A percentile compares a stretch with the other conserved stretches of the same genome.
phyloP scores from a whole-genome alignment of 2,329 filamentous ascomycete species.

The Thermomyces lanuginosus region DNA sequence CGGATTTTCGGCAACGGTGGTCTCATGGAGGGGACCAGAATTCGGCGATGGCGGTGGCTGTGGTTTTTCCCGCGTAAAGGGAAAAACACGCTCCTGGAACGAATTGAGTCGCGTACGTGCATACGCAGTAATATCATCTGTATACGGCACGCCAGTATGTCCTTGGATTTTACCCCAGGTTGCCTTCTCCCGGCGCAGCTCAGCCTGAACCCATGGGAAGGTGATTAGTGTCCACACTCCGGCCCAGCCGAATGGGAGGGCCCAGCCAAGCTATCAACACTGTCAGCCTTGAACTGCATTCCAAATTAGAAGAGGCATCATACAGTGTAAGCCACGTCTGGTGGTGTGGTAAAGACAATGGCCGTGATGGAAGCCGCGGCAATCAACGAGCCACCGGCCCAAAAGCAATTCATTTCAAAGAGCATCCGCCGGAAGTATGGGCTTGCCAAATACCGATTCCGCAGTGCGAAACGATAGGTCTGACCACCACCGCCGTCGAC shows the following conservation, averaged over 20 bases:
- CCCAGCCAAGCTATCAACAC: slow-evolving; percentile 23
- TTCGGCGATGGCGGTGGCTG: slow-evolving; percentile 1
- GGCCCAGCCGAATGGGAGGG: slow-evolving; percentile 28
- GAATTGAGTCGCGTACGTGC: slow-evolving; percentile 24
- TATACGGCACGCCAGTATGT: slow-evolving; percentile 21
- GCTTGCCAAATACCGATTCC: slow-evolving; percentile 38
- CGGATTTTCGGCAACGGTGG: neutral
- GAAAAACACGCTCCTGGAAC: slow-evolving; percentile 13
- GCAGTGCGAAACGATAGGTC: slow-evolving; percentile 35
- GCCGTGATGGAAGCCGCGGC: slow-evolving; percentile 32
- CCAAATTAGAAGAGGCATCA: slow-evolving; percentile 6
- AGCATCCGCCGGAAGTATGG: slow-evolving; percentile 39
- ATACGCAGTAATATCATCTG: slow-evolving; percentile 21
- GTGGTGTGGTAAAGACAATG: slow-evolving; percentile 33
- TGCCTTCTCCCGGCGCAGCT: slow-evolving; percentile 29
- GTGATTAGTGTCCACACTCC: slow-evolving; percentile 29
- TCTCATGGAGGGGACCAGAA: neutral
- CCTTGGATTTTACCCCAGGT: slow-evolving; percentile 22
- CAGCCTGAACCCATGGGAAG: slow-evolving; percentile 31
- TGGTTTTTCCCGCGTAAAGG: slow-evolving; percentile 5
- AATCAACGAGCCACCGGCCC: slow-evolving; percentile 37
- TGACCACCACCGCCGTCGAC: slow-evolving; percentile 48
- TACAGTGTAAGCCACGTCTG: slow-evolving; percentile 34
- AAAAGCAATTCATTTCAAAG: slow-evolving; percentile 40
- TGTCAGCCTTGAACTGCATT: slow-evolving; percentile 1